Conservation (phyloP, 2,329 filamentous ascomycete genomes). For the Chalara sp. region DNA sequence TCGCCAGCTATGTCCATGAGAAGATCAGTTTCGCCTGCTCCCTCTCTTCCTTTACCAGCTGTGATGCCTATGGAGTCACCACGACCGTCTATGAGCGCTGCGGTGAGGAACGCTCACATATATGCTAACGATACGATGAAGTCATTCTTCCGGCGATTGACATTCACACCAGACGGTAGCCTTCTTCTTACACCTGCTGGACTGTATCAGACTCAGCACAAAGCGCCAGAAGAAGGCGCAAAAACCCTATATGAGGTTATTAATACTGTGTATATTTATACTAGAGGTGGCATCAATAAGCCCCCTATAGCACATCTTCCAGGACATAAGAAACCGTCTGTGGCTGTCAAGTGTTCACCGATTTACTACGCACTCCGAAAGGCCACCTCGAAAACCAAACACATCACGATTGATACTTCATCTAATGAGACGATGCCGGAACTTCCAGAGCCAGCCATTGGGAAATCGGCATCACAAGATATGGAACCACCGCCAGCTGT, state of each 20-base stretch:
- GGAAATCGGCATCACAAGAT: constrained; percentile 45
- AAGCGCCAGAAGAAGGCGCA: constrained; percentile 51
- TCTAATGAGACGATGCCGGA: constrained; percentile 79
- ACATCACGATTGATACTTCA: constrained; percentile 93
- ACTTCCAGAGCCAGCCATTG: constrained; percentile 71
- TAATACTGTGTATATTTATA: constrained; percentile 98
- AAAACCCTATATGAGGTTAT: constrained; percentile 80
- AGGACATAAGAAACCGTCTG: constrained; percentile 95
- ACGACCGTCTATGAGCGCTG: constrained; percentile 54
- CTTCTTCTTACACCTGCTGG: constrained; percentile 90
- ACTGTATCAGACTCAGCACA: constrained; percentile 80
- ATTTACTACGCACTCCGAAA: constrained; percentile 78
- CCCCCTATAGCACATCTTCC: constrained; percentile 91
- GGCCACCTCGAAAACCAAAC: constrained; percentile 61
- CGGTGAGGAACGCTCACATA: constrained; percentile 77
- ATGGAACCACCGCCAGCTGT: constrained; percentile 77
- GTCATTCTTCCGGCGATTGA: constrained; percentile 89
- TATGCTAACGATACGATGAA: constrained; percentile 97
- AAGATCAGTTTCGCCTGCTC: constrained; percentile 86
- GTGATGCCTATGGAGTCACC: constrained; percentile 95
- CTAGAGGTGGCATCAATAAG: constrained; percentile 90
- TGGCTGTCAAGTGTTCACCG: constrained; percentile 91
- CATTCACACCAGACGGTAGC: constrained; percentile 93
- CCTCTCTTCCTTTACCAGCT: constrained; percentile 86
- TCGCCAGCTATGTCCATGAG: constrained; percentile 57